Percentiles rank a stretch among this genome's conserved stretches.
These are phyloP conservation scores for Auricularia cornea DNA, from an alignment of 768 basidiomycete genomes.

Conservation along the genomic window DNA sequence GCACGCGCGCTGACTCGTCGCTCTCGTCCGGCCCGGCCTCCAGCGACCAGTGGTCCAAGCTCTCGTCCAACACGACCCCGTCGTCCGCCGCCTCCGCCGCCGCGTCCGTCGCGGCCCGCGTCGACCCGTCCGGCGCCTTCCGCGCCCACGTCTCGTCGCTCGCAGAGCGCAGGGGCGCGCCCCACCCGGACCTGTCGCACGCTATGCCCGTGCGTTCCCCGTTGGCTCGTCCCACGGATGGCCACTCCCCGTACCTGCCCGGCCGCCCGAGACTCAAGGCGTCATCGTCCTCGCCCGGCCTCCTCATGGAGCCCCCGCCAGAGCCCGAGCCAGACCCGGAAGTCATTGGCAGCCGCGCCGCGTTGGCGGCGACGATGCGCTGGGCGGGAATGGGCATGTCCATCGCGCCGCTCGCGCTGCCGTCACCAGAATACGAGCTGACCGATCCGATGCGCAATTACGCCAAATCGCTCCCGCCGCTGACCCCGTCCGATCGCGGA, in stretches of 20 bases:
- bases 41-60: slow-evolving; percentile 33
- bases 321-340: slow-evolving; percentile 4
- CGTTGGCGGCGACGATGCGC: slow-evolving; percentile 65
- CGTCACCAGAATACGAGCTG: slow-evolving; percentile 86
- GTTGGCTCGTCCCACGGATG: not conserved
- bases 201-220: not conserved
- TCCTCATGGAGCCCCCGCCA: slow-evolving; percentile 1
- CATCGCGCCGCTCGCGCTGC: slow-evolving; percentile 78
- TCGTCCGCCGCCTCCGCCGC: slow-evolving; percentile 22
- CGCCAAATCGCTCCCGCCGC: not conserved
- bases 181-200: not conserved
- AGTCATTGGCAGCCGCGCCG: not conserved
- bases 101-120: slow-evolving; percentile 5
- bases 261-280: not conserved
- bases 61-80: slow-evolving; percentile 38
- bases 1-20: not conserved
- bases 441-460: slow-evolving; percentile 71
- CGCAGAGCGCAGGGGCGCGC: not conserved
- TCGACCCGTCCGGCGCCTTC: not conserved
- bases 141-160: not conserved
- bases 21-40: slow-evolving; percentile 17
- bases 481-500: slow-evolving; percentile 6
- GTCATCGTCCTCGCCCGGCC: slow-evolving; percentile 4
- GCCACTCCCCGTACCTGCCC: not conserved
- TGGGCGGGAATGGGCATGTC: slow-evolving; percentile 78